Evolutionary conservation across 2,329 filamentous ascomycete species (phyloP), one percentile per base, ranked within the genome.

Genomic region (Fusarium robinianum): DNA sequence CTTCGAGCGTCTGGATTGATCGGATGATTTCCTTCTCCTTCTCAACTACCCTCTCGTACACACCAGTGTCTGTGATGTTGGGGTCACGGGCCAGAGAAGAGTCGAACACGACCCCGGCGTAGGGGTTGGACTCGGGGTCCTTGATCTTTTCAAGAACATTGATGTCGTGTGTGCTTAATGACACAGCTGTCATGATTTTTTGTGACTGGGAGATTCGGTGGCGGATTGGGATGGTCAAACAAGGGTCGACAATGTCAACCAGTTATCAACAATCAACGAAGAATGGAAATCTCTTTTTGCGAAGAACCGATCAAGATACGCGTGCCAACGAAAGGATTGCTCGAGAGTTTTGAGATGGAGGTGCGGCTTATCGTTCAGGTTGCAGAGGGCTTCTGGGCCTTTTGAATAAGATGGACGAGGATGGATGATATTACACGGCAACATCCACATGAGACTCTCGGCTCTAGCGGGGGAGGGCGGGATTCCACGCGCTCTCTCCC

Each of bases 131-230:
- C 60, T 87, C 83, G 2, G 83, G 83, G 49, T 87, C 82, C 58
- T 79, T 80, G 65, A 87, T 85, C 63, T 85, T 85, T 51, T 80
- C 76, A 45, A 87, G 76, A 55, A 86, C 75, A 43, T 80, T 75
- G 63, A 81, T 68, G 62, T 87, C 83, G 51, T 78, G 77, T 31
- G 66, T 70, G 62, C 77, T 84, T 44, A 86, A 71, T 10, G 71
- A 64, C 41, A 71, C 60, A 41, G 67, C 62, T 29, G 76, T 66
- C 80, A 83, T 83, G 11, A 23, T 49, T 33, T 18, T 23, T 21
- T 34, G 22, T 18, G 40, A n/a, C n/a, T n/a, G n/a, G n/a, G 11
- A 25, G n/a, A 18, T 29, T 36, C 61, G 57, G 41, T 35, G 33
- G 32, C 24, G 26, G 30, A 27, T 37, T 12, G 26, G 12, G 32